Conservation (phyloP, 352 stramenopile genomes). For the Phytophthora pini region DNA sequence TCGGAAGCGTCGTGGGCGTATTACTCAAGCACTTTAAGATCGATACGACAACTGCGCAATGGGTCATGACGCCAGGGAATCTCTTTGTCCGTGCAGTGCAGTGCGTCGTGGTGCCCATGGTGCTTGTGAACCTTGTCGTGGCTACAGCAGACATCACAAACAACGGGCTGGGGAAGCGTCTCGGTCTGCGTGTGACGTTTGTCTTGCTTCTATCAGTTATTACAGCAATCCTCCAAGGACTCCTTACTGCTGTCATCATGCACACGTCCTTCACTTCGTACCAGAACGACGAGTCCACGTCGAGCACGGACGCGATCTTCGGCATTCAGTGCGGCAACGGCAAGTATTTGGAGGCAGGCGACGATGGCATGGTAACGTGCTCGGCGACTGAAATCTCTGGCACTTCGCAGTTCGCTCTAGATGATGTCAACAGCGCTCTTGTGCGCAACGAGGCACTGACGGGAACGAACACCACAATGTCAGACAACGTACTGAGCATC, state of each 20-base stretch:
- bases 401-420: slow-evolving; percentile 59
- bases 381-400: slow-evolving; percentile 39
- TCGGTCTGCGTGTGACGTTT: slow-evolving; percentile 52
- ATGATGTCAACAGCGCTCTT: slow-evolving; percentile 67
- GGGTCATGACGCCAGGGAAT: slow-evolving; percentile 74
- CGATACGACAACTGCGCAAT: slow-evolving; percentile 51
- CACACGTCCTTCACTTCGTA: slow-evolving; percentile 52
- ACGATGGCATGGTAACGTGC: slow-evolving; percentile 66
- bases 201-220: slow-evolving; percentile 58
- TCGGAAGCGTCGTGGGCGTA: slow-evolving; percentile 48
- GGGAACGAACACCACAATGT: slow-evolving; percentile 53
- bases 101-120: slow-evolving; percentile 81
- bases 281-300: slow-evolving; percentile 21
- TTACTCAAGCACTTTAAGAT: slow-evolving; percentile 65
- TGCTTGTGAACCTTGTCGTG: slow-evolving; percentile 82
- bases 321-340: slow-evolving; percentile 79
- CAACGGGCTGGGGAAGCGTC: slow-evolving; percentile 50
- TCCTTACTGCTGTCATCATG: slow-evolving; percentile 60
- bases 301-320: slow-evolving; percentile 59
- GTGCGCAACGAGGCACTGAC: slow-evolving; percentile 49
- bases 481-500: slow-evolving; percentile 69
- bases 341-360: slow-evolving; percentile 63
- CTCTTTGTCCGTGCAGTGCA: slow-evolving; percentile 79
- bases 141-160: slow-evolving; percentile 70
- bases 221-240: slow-evolving; percentile 57